Base-by-base conservation (phyloP, 2,329 filamentous ascomycete genomes). In the Colletotrichum orchidophilum region DNA sequence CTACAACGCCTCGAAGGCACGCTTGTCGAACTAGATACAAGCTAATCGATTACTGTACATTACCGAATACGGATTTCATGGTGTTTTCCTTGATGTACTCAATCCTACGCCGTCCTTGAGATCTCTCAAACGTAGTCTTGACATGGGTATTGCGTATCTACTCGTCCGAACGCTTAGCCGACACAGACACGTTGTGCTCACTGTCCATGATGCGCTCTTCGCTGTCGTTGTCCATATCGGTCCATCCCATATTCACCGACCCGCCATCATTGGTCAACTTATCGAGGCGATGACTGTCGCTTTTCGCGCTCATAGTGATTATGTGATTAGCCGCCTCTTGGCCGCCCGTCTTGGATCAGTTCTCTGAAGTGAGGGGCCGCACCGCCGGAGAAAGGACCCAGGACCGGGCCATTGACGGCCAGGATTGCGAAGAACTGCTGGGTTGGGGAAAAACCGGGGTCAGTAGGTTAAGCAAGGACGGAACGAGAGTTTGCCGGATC, bases 401-500 rank as follows among this genome's bases (percentile, higher is more conserved):
- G 58, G 46, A 77, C 75, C 0, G 75, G 75, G 21, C 69, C 64
- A 42, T 77, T 76, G 18, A 76, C 75, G 13, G 73, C 73, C 9
- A 77, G 73, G 33, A 76, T 74, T 31, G 74, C 75, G 49, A 77
- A 73, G 66, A 76, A 75, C 75, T 76, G 60, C 18, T n/a, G 29
- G 15, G 26, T 18, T 35, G 15, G 13, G 13, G 26, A 18, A 60
- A 42, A 24, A 52, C 67, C 54, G 15, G 21, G 59, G 42, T 69
- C 42, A 69, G 66, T 12, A 7, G 6, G n/a, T 24, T 26, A 21
- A 29, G 5, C 24, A 8, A 39, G 42, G 21, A 54, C 29, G 49
- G 11, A 24, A 39, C 6, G 21, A 46, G 42, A 52, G 63, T 66
- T 60, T 66, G 21, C 63, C n/a, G 29, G 31, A 46, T 21, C 39